Base-by-base conservation (phyloP, 2,329 filamentous ascomycete species). In the Fusarium nurragi region DNA sequence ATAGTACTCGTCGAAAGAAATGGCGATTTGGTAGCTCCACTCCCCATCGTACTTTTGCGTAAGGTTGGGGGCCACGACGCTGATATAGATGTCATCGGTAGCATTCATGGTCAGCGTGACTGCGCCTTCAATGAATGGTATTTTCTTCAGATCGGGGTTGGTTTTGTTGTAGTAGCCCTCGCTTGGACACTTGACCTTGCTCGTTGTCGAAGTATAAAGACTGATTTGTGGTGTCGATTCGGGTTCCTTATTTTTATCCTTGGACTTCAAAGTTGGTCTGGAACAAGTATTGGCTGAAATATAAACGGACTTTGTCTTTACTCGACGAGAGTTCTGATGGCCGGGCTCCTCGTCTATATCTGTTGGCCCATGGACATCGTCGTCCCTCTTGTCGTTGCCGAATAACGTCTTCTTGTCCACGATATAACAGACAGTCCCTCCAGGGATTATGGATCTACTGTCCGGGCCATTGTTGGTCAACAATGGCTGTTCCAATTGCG, bases 241-340 rank as follows among this genome's bases (percentile, higher is more conserved):
- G 19, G 39, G 38, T 10, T 60, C 54, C 16, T 56, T 46, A 26
- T 60, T 47, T 19, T 62, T 56, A 26, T 64, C 56, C 39, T 65
- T 64, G 10, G 59, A 34, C 37, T 64, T 47, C 6, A 83, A 80
- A 19, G 77, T 74, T 13, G 94, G 95, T 70, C 96, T 93, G 23
- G 86, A 77, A 76, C 95, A 99, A 1, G 92, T 94, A 67, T 93
- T 98, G 39, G 93, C 88, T 3, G 93, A 93, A 51, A 99, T 84
- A 76, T 90, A 97, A 4, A 98, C 81, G 3, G 78, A 86, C 38
- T 77, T 71, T 11, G 57, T 30, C 10, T 67, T 25, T 19, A 81
- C 16, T 77, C 76, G 22, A 77, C 64, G 48, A 72, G 64, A 39
- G 7, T 54, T 54, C n/a, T 67, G 49, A 44, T 56, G 52, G 8